Conservation (phyloP, 345 rosid species). For the Capsella bursapastoris region DNA sequence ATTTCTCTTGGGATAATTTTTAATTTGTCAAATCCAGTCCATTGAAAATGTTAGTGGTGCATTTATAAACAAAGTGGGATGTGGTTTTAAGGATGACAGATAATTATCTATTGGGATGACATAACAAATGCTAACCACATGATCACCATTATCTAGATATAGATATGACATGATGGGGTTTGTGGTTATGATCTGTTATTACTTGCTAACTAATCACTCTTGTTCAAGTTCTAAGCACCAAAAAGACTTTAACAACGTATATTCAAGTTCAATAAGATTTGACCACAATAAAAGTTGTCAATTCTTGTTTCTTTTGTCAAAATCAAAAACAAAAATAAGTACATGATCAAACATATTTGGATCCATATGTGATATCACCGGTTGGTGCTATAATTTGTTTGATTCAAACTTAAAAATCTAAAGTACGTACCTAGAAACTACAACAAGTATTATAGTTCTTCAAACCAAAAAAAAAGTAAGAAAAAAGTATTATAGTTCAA, state of each 20-base stretch:
- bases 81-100: not conserved
- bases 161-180: not conserved
- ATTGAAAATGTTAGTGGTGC: not conserved
- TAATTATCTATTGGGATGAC: not conserved
- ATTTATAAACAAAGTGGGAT: not conserved
- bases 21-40: not conserved
- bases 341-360: not conserved
- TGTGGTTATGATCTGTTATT: not conserved
- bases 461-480: too few species aligned
- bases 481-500: not conserved
- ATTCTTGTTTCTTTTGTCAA: too few species aligned
- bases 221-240: not conserved
- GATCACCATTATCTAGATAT: not conserved
- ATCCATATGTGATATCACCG: not conserved
- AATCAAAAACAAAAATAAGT: too few species aligned
- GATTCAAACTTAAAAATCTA: not conserved
- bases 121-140: not conserved
- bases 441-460: not conserved
- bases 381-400: not conserved
- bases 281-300: too few species aligned
- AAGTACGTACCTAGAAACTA: not conserved
- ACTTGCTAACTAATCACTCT: not conserved
- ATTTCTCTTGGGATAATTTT: too few species aligned
- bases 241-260: not conserved
- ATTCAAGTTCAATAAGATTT: too few species aligned